Percentiles rank a stretch among this genome's conserved stretches.
phyloP scores from a whole-genome alignment of 495 filamentous ascomycete genomes.

The Penicillium bialowiezense region DNA sequence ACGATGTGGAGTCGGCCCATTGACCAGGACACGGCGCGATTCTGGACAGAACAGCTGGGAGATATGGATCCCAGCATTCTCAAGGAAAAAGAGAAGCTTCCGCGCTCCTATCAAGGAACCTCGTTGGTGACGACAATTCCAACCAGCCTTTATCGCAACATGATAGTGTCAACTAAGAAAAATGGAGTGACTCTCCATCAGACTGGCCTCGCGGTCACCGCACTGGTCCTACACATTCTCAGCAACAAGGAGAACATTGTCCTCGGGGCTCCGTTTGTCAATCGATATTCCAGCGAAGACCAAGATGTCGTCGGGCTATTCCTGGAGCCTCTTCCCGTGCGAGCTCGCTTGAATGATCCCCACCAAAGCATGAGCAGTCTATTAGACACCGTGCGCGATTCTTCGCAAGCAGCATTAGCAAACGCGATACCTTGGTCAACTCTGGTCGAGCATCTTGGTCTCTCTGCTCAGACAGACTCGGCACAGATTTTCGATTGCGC shows the following conservation, averaged over 20 bases:
- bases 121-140: neutral
- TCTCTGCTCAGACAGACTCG: slow-evolving; percentile 13
- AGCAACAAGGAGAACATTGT: slow-evolving; percentile 14
- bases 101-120: neutral
- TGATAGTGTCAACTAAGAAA: neutral
- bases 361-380: neutral
- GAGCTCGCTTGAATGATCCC: slow-evolving; percentile 3
- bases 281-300: slow-evolving; percentile 19
- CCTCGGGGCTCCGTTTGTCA: slow-evolving; percentile 22
- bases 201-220: slow-evolving; percentile 19
- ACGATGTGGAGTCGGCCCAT: neutral
- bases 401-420: slow-evolving; percentile 15
- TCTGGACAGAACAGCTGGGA: neutral
- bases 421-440: slow-evolving; percentile 18
- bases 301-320: slow-evolving; percentile 26
- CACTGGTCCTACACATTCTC: slow-evolving; percentile 11
- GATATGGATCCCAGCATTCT: neutral
- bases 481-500: slow-evolving; percentile 21
- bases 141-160: neutral
- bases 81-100: neutral
- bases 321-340: slow-evolving; percentile 28
- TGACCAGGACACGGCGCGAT: neutral
- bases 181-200: slow-evolving; percentile 27
- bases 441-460: slow-evolving; percentile 17
- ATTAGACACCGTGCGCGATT: slow-evolving; percentile 9